These are phyloP conservation scores for Paraconiothyrium brasiliense DNA, from an alignment of 2,329 filamentous ascomycete species.

Conservation along the genomic window DNA sequence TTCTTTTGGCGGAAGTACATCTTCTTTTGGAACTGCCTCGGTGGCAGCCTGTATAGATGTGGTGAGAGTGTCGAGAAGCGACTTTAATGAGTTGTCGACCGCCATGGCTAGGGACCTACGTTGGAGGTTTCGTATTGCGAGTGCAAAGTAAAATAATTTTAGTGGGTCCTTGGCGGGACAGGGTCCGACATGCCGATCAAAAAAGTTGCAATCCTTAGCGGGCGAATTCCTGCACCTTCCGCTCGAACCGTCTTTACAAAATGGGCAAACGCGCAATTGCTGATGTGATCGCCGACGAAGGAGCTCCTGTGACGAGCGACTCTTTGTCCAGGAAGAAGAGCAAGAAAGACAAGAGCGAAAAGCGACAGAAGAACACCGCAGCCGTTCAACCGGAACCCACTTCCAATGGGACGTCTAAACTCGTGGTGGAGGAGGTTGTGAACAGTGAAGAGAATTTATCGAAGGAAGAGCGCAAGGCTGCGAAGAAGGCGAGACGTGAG, in stretches of 20 bases:
- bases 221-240: neutral
- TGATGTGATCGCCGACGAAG: conserved; percentile 42
- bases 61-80: conserved; percentile 56
- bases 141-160: conserved; percentile 1
- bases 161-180: conserved; percentile 5
- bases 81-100: conserved; percentile 50
- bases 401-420: conserved; percentile 25
- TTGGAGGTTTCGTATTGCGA: neutral
- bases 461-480: conserved; percentile 55
- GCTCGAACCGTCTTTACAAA: conserved; percentile 4
- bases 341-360: conserved; percentile 48
- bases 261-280: conserved; percentile 51
- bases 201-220: conserved; percentile 20
- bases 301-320: conserved; percentile 29
- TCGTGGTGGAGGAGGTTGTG: conserved; percentile 30
- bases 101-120: conserved; percentile 39
- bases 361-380: conserved; percentile 30
- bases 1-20: conserved; percentile 77
- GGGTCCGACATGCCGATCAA: conserved; percentile 18
- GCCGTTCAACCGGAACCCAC: conserved; percentile 28
- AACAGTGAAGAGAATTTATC: conserved; percentile 43
- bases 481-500: conserved; percentile 53
- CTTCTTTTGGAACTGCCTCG: conserved; percentile 61
- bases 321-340: conserved; percentile 49
- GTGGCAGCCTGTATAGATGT: conserved; percentile 72